Evolutionary conservation across 2,329 filamentous ascomycete genomes (phyloP), one percentile per base, ranked within the genome.

Genomic region (Ophiocordyceps camponoti-leonardi): DNA sequence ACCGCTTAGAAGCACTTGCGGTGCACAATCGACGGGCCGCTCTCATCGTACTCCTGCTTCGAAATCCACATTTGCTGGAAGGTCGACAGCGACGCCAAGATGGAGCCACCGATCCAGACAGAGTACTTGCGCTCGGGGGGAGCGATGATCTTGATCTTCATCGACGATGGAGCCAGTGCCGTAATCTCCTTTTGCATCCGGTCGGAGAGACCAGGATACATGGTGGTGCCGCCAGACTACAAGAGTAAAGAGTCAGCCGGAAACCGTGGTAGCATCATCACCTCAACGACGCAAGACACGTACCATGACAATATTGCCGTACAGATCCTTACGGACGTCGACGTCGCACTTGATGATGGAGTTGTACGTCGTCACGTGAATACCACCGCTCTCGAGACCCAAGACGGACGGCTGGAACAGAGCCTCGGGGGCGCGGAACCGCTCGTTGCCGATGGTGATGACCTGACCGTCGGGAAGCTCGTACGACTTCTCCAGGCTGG

Each of bases 21-120:
- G 84, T 96, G 90, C 63, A 96, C 90, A 66, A 96, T 96, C 65
- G 88, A 95, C 62, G 90, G 92, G 74, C 90, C 90, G 71, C 83
- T 92, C 86, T 96, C 92, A 77, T 98, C 92, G 82, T 96, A 96
- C 79, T 96, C 90, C 77, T 98, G 92, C 87, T 98, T 98, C 63
- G 92, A 98, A 82, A 98, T 96, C 92, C 92, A 98, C 92, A 98
- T 98, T 77, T 98, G 92, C 80, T 98, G 92, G 90, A 98, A 98
- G 72, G 92, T 98, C 59, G 92, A 98, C 63, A 98, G 85, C 54
- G 92, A 98, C 61, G 92, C 92, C 65, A 98, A 75, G 75, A 98
- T 98, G 71, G 92, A 98, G 81, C 92, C 92, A 92, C 92, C 92
- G 69, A 98, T 98, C 92, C 92, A 98, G 79, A 98, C 92, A 54